These are phyloP conservation scores for Picochlorum sp. DNA, from an alignment of 139 green algal genomes.

Conservation along the genomic window DNA sequence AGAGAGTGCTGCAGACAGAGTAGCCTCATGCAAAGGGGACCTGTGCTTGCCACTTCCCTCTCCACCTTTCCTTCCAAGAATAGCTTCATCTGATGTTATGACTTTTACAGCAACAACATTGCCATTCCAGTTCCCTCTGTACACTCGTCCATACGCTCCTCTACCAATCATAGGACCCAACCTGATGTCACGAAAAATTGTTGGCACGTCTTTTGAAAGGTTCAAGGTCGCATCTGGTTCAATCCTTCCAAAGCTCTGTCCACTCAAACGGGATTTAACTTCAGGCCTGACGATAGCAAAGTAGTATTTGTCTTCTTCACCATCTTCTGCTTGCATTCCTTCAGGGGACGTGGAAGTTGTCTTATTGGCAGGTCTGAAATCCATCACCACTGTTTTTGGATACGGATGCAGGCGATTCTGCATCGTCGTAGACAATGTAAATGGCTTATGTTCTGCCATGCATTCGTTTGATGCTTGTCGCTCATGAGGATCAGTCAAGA, in stretches of 20 bases:
- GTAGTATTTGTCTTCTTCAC: background rate
- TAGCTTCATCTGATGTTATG: constrained; percentile 31
- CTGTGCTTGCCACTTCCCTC: constrained; percentile 13
- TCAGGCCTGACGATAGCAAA: background rate
- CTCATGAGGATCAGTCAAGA: background rate
- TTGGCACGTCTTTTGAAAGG: constrained; percentile 14
- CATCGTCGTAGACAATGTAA: constrained; percentile 9
- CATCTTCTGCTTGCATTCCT: no score
- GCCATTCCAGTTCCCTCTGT: constrained; percentile 56
- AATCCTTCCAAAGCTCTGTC: background rate
- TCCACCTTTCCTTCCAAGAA: background rate
- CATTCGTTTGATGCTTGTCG: background rate
- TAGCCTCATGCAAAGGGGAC: constrained; percentile 7
- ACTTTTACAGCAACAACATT: constrained; percentile 70
- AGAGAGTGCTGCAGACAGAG: constrained; percentile 22
- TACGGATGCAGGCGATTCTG: background rate
- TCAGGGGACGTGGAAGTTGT: no score
- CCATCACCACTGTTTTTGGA: background rate
- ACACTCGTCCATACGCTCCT: constrained; percentile 53
- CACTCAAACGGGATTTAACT: background rate
- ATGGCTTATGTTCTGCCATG: constrained; percentile 10
- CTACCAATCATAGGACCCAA: constrained; percentile 57
- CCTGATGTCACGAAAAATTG: constrained; percentile 41
- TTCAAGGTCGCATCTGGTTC: background rate
- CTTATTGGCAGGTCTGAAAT: constrained; percentile 12